Conservation (phyloP, 31 red algal genomes). For the Bonnemaisonia californica region DNA sequence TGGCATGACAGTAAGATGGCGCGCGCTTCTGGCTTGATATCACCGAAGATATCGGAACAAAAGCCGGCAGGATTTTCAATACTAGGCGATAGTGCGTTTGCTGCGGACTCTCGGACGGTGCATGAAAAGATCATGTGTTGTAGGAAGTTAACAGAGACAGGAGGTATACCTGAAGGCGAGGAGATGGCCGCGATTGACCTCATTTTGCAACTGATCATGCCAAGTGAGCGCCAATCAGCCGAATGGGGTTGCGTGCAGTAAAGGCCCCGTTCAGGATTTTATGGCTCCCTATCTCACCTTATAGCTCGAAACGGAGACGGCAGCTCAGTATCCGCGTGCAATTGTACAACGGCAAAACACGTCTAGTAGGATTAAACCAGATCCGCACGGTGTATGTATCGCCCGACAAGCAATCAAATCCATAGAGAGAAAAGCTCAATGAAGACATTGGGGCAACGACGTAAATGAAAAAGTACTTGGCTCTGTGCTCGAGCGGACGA, state of each 20-base stretch:
- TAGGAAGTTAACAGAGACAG: constrained; percentile 19
- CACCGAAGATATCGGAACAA: constrained; percentile 1
- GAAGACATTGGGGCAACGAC: no score
- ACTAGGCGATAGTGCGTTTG: constrained; percentile 38
- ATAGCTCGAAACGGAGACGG: no score
- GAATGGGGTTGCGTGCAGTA: constrained; percentile 41
- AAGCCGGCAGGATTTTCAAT: constrained; percentile 34
- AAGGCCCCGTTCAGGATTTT: constrained; percentile 28
- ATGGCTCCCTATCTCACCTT: background rate
- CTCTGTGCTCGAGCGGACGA: no score
- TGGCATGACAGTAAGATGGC: background rate
- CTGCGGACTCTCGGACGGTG: background rate
- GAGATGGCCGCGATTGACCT: constrained; percentile 15
- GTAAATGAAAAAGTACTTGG: no score
- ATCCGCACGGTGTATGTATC: no score
- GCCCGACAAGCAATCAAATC: no score
- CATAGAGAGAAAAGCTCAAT: no score
- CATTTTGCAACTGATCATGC: constrained; percentile 18
- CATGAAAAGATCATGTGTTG: constrained; percentile 25
- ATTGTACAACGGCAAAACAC: background rate
- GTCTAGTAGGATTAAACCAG: no score
- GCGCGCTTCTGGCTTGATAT: constrained; percentile 12
- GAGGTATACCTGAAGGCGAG: background rate
- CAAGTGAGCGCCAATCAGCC: constrained; percentile 38
- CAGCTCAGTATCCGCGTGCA: background rate